Evolutionary conservation across 495 filamentous ascomycete species (phyloP), one percentile per base, ranked within the genome.

Genomic region (Gamarada debralockiae): DNA sequence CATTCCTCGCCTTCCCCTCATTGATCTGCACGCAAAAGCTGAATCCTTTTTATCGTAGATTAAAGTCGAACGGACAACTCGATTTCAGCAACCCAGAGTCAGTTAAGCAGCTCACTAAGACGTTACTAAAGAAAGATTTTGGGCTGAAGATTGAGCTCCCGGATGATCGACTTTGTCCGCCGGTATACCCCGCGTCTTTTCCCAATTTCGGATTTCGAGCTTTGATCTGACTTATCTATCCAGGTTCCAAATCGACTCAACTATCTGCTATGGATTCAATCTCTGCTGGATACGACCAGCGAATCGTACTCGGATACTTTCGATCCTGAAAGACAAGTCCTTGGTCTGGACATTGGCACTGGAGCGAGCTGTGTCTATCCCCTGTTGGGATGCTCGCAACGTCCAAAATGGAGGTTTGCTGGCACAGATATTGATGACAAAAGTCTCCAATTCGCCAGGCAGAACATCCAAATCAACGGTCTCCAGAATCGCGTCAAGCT

Each of bases 291-390:
- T 57, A 86, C 84, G 0, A 89, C 86, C 0, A 71, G 72, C 37
- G 67, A 75, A 6, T 64, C 66, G 14, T 77, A 76, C 48, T 62
- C 54, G 10, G 79, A 83, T 50, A 67, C 65, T 8, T 84, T 85
- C 52, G 79, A 87, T 50, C 68, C 70, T 12, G 55, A 73, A 3
- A 69, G 82, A 52, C 65, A 78, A 33, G 74, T 90, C 14, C 55
- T 79, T 3, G 93, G 93, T 3, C 74, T 97, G 8, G 93, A 98
- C 60, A 85, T 98, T 57, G 93, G 93, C 45, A 95, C 88, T 3
- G 93, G 93, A 27, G 89, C 93, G 14, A 92, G 87, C 55, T 82
- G 82, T 61, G 96, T 98, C 51, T 97, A 97, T 66, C 86, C 93
- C 3, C 75, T 98, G 1, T 76, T 98, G 5, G 87, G 81, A n/a